Evolutionary conservation across 1,139 yeast species (phyloP).

Genomic region (Scheffersomyces segobiensis): DNA sequence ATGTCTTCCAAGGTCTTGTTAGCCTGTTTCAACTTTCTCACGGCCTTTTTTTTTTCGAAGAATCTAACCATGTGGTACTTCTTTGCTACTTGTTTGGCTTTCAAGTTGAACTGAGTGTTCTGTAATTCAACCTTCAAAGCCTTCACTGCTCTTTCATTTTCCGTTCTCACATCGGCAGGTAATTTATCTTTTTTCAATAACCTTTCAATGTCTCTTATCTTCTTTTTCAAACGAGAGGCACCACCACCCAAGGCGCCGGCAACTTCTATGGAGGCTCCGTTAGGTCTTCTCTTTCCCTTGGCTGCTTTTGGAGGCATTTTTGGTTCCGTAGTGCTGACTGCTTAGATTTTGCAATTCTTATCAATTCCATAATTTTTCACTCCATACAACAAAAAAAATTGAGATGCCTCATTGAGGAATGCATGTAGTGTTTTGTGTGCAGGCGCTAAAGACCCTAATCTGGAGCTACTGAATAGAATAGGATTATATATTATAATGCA

Average conservation of each 20-base stretch:
- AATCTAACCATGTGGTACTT: conserved; percentile 94
- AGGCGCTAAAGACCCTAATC: too few relatives aligned
- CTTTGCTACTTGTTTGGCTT: conserved; percentile 61
- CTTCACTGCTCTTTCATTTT: conserved; percentile 82
- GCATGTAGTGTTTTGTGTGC: too few relatives aligned
- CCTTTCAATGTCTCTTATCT: conserved; percentile 83
- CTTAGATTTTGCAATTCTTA: too few relatives aligned
- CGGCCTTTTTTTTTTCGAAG: conserved; percentile 87
- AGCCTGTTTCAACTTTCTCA: conserved; percentile 68
- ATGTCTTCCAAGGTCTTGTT: conserved; percentile 47
- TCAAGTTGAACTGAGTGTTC: conserved; percentile 49
- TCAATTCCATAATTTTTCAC: too few relatives aligned
- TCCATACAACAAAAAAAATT: too few relatives aligned
- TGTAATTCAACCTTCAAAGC: conserved; percentile 70
- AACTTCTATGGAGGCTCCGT: conserved; percentile 23
- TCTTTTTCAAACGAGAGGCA: conserved; percentile 67
- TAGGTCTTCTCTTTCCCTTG: conserved; percentile 10
- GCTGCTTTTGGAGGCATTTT: conserved; percentile 15
- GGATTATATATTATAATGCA: too few relatives aligned
- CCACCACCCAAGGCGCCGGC: conserved; percentile 37
- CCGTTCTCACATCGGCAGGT: conserved; percentile 75
- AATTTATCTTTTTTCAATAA: conserved; percentile 60
- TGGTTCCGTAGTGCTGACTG: not conserved
- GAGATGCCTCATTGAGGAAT: too few relatives aligned
- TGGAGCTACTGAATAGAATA: too few relatives aligned